These are phyloP conservation scores for Tricholoma saponaceum DNA, from an alignment of 768 basidiomycete species.

Conservation along the genomic window DNA sequence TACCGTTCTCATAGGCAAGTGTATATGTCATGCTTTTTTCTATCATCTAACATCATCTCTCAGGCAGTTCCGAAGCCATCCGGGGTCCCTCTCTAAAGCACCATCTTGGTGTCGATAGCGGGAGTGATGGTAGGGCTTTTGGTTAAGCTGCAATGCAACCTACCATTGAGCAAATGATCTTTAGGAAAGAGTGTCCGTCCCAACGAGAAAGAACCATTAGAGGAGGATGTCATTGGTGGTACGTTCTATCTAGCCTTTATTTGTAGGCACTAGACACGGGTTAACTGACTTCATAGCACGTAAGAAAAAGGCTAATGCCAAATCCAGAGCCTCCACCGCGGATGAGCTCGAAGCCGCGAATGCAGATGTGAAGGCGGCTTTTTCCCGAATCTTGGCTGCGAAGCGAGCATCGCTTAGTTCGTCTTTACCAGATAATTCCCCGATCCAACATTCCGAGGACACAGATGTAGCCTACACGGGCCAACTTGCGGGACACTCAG, in stretches of 20 bases:
- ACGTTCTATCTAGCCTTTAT: not conserved
- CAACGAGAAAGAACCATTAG: not conserved
- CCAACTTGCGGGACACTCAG: not conserved
- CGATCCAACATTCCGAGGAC: not conserved
- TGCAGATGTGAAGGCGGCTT: slow-evolving; percentile 12
- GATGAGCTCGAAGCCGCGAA: slow-evolving; percentile 9
- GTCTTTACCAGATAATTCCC: not conserved
- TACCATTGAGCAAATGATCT: not conserved
- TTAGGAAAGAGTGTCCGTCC: not conserved
- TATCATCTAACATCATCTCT: not conserved
- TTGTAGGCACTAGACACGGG: not conserved
- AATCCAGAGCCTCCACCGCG: slow-evolving; percentile 3
- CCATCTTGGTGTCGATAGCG: not conserved
- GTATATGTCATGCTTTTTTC: not conserved
- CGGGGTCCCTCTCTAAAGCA: not conserved
- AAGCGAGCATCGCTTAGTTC: slow-evolving; percentile 7
- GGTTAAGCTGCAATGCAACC: not conserved
- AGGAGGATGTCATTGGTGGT: not conserved
- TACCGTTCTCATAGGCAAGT: not conserved
- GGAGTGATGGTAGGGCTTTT: not conserved
- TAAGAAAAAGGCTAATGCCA: slow-evolving; percentile 2
- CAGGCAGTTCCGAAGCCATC: not conserved
- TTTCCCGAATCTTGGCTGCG: slow-evolving; percentile 11
- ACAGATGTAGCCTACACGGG: not conserved
- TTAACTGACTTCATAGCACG: not conserved